Conservation (phyloP, 495 filamentous ascomycete species). For the Xylaria palmicola region DNA sequence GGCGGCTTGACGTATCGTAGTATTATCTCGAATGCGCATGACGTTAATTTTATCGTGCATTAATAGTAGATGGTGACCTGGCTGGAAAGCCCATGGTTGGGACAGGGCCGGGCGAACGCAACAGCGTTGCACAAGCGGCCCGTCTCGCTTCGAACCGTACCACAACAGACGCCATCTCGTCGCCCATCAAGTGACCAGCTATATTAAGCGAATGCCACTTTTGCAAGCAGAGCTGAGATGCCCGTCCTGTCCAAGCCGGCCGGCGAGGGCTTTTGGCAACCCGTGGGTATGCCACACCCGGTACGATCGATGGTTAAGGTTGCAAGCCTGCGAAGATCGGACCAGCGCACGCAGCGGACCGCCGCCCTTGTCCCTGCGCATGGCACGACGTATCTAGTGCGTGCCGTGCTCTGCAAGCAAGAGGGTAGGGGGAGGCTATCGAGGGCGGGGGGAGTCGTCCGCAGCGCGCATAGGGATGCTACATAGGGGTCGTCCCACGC, state of each 20-base stretch:
- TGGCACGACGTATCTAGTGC: not conserved
- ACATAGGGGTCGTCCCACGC: not conserved
- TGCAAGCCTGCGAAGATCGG: not conserved
- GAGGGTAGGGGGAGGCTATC: not conserved
- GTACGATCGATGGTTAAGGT: not conserved
- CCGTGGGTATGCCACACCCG: not conserved
- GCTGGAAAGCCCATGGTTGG: not conserved
- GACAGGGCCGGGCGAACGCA: not conserved
- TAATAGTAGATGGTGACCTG: not conserved
- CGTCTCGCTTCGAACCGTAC: not conserved
- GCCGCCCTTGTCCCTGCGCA: not conserved
- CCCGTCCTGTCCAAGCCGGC: not conserved
- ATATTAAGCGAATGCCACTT: not conserved
- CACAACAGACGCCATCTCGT: too few species aligned
- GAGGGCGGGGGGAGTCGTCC: slow-evolving; percentile 6
- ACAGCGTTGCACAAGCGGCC: not conserved
- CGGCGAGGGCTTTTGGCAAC: not conserved
- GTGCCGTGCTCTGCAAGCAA: not conserved
- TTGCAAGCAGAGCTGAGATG: not conserved
- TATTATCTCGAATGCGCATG: not conserved
- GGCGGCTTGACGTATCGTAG: too few species aligned
- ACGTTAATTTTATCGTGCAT: not conserved
- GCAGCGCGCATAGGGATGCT: not conserved
- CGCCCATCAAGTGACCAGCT: too few species aligned
- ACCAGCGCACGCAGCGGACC: not conserved